Evolutionary conservation across 352 stramenopile species (phyloP).

Genomic region (Phytophthora rubi): DNA sequence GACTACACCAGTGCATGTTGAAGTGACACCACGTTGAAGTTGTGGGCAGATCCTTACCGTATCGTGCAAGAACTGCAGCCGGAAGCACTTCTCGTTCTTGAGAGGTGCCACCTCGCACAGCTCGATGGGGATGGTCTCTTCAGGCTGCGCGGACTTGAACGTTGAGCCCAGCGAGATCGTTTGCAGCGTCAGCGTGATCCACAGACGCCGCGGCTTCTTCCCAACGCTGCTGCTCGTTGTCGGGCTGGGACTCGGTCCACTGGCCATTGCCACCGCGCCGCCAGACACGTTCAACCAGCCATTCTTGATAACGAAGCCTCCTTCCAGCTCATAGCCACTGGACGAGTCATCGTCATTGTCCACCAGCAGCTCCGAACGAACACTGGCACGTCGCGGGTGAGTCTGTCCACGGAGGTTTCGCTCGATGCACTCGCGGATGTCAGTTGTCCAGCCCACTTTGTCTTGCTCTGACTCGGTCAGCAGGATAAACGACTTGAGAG

Average conservation of each 20-base stretch:
- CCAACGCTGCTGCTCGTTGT: constrained; percentile 25
- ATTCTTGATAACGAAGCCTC: constrained; percentile 86
- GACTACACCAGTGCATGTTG: neutral
- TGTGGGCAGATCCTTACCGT: constrained; percentile 25
- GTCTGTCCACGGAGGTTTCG: constrained; percentile 59
- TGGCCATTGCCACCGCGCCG: constrained; percentile 30
- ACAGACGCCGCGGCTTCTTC: constrained; percentile 59
- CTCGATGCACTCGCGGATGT: constrained; percentile 72
- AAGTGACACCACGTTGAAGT: constrained; percentile 9
- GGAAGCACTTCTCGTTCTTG: constrained; percentile 60
- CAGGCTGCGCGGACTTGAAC: constrained; percentile 72
- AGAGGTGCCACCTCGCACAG: constrained; percentile 62
- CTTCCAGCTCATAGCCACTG: constrained; percentile 70
- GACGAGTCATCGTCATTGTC: constrained; percentile 74
- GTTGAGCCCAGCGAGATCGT: constrained; percentile 64
- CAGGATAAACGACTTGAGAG: constrained; percentile 88
- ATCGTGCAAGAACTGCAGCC: constrained; percentile 52
- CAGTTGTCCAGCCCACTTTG: constrained; percentile 64
- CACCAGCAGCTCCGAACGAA: constrained; percentile 63
- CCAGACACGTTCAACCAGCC: constrained; percentile 81
- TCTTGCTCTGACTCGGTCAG: constrained; percentile 70
- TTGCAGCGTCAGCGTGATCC: constrained; percentile 84
- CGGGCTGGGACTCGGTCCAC: constrained; percentile 11
- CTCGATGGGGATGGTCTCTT: constrained; percentile 71
- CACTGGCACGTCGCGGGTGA: constrained; percentile 56